A percentile compares a stretch with the other conserved stretches of the same genome.
Conservation (phyloP, 106 monocot species). For the Allium cepa region DNA sequence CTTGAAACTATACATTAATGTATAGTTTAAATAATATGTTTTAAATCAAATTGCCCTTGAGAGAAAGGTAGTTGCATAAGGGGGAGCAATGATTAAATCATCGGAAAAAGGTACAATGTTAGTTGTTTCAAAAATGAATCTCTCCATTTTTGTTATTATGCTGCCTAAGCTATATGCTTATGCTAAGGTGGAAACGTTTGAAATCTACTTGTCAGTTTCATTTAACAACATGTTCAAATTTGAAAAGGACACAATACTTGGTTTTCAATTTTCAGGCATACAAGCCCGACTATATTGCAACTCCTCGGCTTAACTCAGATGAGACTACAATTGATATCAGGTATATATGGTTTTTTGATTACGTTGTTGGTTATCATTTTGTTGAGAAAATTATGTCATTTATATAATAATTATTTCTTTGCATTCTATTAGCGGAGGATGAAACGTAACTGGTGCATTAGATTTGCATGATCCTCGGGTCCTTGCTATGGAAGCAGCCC, state of each 20-base stretch:
- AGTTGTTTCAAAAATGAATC: background rate
- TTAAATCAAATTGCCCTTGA: too few relatives aligned
- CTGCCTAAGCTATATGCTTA: too few relatives aligned
- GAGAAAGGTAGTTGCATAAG: too few relatives aligned
- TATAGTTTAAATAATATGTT: too few relatives aligned
- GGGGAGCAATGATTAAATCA: too few relatives aligned
- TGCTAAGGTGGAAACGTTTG: too few relatives aligned
- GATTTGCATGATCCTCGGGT: slow-evolving; percentile 73
- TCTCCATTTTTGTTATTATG: too few relatives aligned
- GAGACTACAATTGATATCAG: slow-evolving; percentile 80
- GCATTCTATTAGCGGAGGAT: slow-evolving; percentile 38
- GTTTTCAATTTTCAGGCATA: slow-evolving; percentile 47
- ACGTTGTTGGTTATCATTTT: too few relatives aligned
- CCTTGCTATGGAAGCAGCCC: slow-evolving; percentile 74
- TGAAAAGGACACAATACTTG: slow-evolving; percentile 2
- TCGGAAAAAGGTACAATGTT: too few relatives aligned
- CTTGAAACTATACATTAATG: too few relatives aligned
- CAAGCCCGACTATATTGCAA: slow-evolving; percentile 64
- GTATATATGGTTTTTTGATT: slow-evolving; percentile 15
- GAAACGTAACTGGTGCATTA: slow-evolving; percentile 65
- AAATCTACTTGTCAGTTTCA: background rate
- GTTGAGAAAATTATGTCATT: too few relatives aligned
- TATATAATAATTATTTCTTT: background rate
- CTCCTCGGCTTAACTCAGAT: slow-evolving; percentile 46
- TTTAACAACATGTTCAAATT: slow-evolving; percentile 3